Base-by-base conservation (phyloP, 1,284 basidiomycete species). In the Neonothopanus nambi region DNA sequence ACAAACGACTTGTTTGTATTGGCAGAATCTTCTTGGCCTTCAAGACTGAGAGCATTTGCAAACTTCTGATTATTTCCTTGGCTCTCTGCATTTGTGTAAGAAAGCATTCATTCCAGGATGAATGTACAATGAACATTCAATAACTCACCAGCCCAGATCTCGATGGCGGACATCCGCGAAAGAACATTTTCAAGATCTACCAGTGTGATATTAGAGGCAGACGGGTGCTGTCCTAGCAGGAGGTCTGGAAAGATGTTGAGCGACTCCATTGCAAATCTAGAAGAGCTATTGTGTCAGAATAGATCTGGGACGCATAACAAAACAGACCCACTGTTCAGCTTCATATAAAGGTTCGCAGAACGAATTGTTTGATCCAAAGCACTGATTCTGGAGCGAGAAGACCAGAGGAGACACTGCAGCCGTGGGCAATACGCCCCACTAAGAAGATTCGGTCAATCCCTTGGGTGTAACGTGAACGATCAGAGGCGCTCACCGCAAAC, bases 91-190 rank as follows among this genome's bases (percentile, higher is more conserved):
- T n/a, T n/a, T n/a, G 12, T 11, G 26, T 11, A 15, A 4, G 38
- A 43, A n/a, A 13, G 30, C 8, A 13, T 33, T 33, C 30, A 20
- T 18, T 28, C 42, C 13, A 12, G 20, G 12, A 43, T 18, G 41
- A 24, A 9, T 37, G 18, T 30, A 28, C n/a, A 47, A n/a, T 18
- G 21, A 20, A 6, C 15, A 30, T 30, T 7, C 8, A 12, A 45
- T 6, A 12, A n/a, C 42, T 23, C 36, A 54, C 52, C 46, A 24
- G 48, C 17, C 52, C 52, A 54, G 21, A 54, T 23, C 20, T 37
- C 45, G 12, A 54, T 54, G 15, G 52, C 52, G n/a, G 48, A 28
- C 52, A 54, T 54, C 3, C 41, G 46, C 23, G 52, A 42, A 18
- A 54, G 41, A 15, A 45, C 28, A 40, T 54, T 54, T 20, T 54